Evolutionary conservation across 1,139 yeast species (phyloP).

Genomic region (Keqinozyma sinolaborantium): DNA sequence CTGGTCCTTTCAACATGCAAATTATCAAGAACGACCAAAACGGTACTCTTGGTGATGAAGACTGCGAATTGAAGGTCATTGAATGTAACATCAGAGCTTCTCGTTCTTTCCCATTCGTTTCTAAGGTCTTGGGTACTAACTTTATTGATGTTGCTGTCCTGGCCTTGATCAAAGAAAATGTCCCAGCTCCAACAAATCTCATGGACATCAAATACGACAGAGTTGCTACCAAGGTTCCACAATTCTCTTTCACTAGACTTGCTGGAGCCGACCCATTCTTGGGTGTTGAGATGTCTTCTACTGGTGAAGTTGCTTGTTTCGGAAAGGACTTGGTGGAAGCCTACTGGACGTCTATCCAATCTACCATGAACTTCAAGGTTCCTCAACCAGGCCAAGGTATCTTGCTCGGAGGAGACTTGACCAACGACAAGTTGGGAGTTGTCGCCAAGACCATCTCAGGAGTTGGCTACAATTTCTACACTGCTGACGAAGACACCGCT

Average conservation of each 20-base stretch:
- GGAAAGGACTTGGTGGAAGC: conserved; percentile 85
- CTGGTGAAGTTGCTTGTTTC: conserved; percentile 97
- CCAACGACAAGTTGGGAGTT: conserved; percentile 63
- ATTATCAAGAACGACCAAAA: conserved; percentile 66
- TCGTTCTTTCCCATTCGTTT: conserved; percentile 97
- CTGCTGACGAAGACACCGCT: conserved; percentile 71
- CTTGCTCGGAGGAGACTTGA: conserved; percentile 89
- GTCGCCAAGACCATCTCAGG: conserved; percentile 70
- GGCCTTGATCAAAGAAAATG: conserved; percentile 73
- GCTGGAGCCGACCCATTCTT: conserved; percentile 99
- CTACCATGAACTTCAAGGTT: conserved; percentile 93
- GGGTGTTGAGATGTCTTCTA: conserved; percentile 98
- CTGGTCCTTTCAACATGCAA: conserved; percentile 99
- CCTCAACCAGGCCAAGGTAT: conserved; percentile 90
- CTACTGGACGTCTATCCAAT: conserved; percentile 95
- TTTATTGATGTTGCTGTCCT: conserved; percentile 92
- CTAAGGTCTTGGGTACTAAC: conserved; percentile 91
- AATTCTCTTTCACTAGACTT: conserved; percentile 93
- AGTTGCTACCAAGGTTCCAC: conserved; percentile 97
- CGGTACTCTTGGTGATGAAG: conserved; percentile 44
- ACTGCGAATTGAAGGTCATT: conserved; percentile 78
- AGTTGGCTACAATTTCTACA: conserved; percentile 78
- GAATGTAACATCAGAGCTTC: conserved; percentile 99
- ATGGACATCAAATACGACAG: conserved; percentile 61
- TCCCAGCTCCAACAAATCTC: conserved; percentile 67